phyloP scores from a whole-genome alignment of 768 basidiomycete genomes.

The Jaapia argillacea region DNA sequence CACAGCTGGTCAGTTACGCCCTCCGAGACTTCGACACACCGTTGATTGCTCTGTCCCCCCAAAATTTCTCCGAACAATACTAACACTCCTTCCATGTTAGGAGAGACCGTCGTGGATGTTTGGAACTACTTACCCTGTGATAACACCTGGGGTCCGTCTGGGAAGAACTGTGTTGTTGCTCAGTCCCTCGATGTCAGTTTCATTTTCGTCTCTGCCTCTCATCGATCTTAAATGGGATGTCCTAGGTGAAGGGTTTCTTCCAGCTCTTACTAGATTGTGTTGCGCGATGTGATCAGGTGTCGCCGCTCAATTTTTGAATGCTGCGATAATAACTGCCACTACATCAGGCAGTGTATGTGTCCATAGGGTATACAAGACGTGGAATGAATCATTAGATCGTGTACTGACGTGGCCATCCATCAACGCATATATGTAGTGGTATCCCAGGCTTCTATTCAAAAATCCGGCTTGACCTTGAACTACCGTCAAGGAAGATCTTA shows the following conservation, averaged over 20 bases:
- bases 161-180: slow-evolving; percentile 71
- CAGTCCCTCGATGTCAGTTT: slow-evolving; percentile 54
- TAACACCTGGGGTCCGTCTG: slow-evolving; percentile 58
- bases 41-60: too few species aligned
- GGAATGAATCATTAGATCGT: background rate
- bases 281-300: slow-evolving; percentile 42
- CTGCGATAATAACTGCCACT: background rate
- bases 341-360: slow-evolving; percentile 3
- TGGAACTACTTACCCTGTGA: slow-evolving; percentile 54
- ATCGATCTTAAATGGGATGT: background rate
- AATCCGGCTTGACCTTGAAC: slow-evolving; percentile 17
- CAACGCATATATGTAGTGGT: too few species aligned
- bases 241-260: slow-evolving; percentile 57
- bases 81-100: background rate
- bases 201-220: background rate
- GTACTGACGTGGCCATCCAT: too few species aligned
- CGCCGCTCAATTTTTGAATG: slow-evolving; percentile 41
- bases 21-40: too few species aligned
- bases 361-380: slow-evolving; percentile 1
- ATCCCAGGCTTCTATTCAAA: slow-evolving; percentile 18
- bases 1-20: slow-evolving; percentile 36
- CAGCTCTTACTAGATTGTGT: slow-evolving; percentile 53
- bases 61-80: background rate
- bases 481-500: slow-evolving; percentile 75
- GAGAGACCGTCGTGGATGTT: slow-evolving; percentile 76